These are phyloP conservation scores for Fusarium sublunatum DNA, from an alignment of 2,329 filamentous ascomycete genomes.

Conservation along the genomic window DNA sequence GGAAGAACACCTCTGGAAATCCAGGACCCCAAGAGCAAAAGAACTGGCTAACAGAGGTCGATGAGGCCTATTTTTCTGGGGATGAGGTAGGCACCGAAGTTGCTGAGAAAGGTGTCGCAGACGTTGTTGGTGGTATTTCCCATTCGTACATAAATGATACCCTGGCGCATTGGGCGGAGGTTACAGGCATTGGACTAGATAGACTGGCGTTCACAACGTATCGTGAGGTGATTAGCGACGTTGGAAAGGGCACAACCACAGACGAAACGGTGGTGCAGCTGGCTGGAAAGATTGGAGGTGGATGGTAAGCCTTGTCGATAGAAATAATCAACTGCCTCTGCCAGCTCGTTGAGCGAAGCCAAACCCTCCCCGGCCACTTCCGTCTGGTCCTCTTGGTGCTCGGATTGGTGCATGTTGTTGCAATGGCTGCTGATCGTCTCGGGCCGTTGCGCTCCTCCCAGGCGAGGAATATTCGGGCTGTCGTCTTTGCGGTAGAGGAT, in stretches of 20 bases:
- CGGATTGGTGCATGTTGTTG: slow-evolving; percentile 73
- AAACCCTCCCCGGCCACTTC: slow-evolving; percentile 80
- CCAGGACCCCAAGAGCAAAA: slow-evolving; percentile 84
- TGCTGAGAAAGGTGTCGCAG: slow-evolving; percentile 46
- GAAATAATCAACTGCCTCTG: slow-evolving; percentile 50
- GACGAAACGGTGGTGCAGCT: slow-evolving; percentile 88
- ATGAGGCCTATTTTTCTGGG: slow-evolving; percentile 90
- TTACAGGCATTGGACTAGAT: slow-evolving; percentile 76
- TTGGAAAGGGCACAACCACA: slow-evolving; percentile 78
- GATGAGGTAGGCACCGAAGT: slow-evolving; percentile 62
- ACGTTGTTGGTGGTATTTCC: slow-evolving; percentile 73
- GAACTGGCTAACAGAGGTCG: slow-evolving; percentile 82
- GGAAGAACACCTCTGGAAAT: slow-evolving; percentile 62
- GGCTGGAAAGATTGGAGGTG: slow-evolving; percentile 90
- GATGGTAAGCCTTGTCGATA: slow-evolving; percentile 73
- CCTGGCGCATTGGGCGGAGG: slow-evolving; percentile 79
- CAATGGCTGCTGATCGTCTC: slow-evolving; percentile 64
- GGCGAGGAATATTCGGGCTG: slow-evolving; percentile 52
- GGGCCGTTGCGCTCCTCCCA: slow-evolving; percentile 57
- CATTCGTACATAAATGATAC: slow-evolving; percentile 72
- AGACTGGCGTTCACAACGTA: slow-evolving; percentile 87
- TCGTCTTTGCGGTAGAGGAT: slow-evolving; percentile 59
- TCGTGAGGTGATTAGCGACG: slow-evolving; percentile 92
- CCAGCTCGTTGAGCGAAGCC: slow-evolving; percentile 76
- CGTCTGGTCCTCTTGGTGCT: slow-evolving; percentile 81